Evolutionary conservation across 2,329 filamentous ascomycete genomes (phyloP).

Genomic region (Malbranchea cinnamomea): DNA sequence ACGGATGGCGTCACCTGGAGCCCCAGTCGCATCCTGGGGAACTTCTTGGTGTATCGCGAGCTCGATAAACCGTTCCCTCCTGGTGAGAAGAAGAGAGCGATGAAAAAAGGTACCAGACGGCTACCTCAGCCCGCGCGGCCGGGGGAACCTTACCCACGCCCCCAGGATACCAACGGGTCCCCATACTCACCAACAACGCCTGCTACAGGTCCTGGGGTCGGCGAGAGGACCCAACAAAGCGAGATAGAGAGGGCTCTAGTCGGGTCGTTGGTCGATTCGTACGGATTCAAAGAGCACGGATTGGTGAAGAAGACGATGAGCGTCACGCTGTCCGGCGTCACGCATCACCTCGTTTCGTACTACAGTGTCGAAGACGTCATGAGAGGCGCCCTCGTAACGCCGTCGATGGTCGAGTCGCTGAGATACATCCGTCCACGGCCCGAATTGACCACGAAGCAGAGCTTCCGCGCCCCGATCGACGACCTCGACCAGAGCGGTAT

Average conservation of each 20-base stretch:
- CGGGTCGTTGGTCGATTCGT: constrained; percentile 78
- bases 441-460: constrained; percentile 47
- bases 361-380: constrained; percentile 72
- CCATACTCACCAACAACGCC: constrained; percentile 27
- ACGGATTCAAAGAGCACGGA: constrained; percentile 68
- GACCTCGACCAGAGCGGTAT: constrained; percentile 38
- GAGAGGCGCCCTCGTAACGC: constrained; percentile 42
- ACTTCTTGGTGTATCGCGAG: constrained; percentile 76
- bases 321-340: constrained; percentile 56
- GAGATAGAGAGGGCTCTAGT: constrained; percentile 47
- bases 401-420: constrained; percentile 39
- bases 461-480: constrained; percentile 52
- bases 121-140: constrained; percentile 30
- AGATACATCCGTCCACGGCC: constrained; percentile 38
- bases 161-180: constrained; percentile 21
- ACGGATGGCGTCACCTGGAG: constrained; percentile 87
- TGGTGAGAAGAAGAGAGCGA: constrained; percentile 71
- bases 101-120: constrained; percentile 49
- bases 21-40: constrained; percentile 69
- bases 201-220: constrained; percentile 13
- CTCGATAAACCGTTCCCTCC: constrained; percentile 63
- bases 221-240: constrained; percentile 26
- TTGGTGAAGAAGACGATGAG: constrained; percentile 90
- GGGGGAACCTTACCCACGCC: constrained; percentile 38
- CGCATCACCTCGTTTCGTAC: constrained; percentile 79